phyloP scores from a whole-genome alignment of 2,329 filamentous ascomycete genomes.

The Ustulina deusta region DNA sequence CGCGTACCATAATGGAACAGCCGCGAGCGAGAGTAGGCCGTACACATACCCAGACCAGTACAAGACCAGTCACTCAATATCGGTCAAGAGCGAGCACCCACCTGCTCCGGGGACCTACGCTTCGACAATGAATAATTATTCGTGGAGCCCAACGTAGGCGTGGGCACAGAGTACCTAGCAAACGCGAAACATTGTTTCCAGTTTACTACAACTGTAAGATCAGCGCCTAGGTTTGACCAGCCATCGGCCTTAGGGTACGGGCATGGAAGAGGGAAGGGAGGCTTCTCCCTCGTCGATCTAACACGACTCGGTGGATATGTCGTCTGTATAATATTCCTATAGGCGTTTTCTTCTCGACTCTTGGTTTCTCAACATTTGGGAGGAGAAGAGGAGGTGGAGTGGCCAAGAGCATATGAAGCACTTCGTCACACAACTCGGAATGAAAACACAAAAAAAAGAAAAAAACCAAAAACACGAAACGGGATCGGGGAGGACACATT shows the following conservation, averaged over 20 bases:
- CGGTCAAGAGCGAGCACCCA: slow-evolving; percentile 52
- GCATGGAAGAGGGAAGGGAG: slow-evolving; percentile 17
- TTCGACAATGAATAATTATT: slow-evolving; percentile 66
- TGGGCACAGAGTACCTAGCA: background rate
- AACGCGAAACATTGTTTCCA: slow-evolving; percentile 7
- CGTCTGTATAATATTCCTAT: slow-evolving; percentile 40
- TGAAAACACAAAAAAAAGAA: slow-evolving; percentile 17
- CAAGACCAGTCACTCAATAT: slow-evolving; percentile 55
- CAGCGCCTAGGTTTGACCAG: slow-evolving; percentile 6
- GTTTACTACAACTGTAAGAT: slow-evolving; percentile 9
- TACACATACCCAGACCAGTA: slow-evolving; percentile 65
- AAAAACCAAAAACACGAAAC: background rate
- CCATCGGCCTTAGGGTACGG: background rate
- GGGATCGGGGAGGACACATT: slow-evolving; percentile 5
- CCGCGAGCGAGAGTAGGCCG: slow-evolving; percentile 59
- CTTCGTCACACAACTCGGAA: slow-evolving; percentile 23
- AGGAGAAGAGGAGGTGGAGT: slow-evolving; percentile 20
- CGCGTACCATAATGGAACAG: slow-evolving; percentile 55
- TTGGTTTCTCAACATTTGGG: slow-evolving; percentile 23
- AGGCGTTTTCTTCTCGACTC: slow-evolving; percentile 25
- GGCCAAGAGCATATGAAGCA: slow-evolving; percentile 24
- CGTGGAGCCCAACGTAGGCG: slow-evolving; percentile 66
- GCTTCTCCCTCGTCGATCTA: slow-evolving; percentile 20
- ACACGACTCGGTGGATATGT: slow-evolving; percentile 24
- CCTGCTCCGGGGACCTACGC: slow-evolving; percentile 60